Evolutionary conservation across 148 eudicot genomes (phyloP).

Genomic region (Arbutus unedo): DNA sequence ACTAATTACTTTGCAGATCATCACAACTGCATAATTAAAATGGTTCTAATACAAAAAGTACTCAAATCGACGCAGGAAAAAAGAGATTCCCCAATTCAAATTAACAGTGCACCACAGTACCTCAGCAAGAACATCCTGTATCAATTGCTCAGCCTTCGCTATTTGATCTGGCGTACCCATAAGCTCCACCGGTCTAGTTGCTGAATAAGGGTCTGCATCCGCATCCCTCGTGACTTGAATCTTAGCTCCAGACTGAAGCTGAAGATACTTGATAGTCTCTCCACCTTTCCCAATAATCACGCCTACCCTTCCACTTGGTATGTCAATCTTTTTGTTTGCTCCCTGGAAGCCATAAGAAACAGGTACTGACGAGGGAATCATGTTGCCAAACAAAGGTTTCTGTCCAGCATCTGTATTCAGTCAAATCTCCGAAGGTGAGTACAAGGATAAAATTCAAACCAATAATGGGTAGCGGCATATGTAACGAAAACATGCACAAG

Average conservation of each 20-base stretch:
- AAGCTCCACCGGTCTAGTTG: conserved; percentile 68
- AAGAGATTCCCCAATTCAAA: neutral
- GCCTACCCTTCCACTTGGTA: conserved; percentile 93
- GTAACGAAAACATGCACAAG: no score
- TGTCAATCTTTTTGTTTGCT: conserved; percentile 67
- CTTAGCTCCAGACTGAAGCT: conserved; percentile 88
- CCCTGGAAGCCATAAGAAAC: conserved; percentile 52
- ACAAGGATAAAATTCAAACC: no score
- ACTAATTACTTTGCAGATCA: neutral
- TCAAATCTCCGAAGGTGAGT: no score
- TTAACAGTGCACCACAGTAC: conserved; percentile 27
- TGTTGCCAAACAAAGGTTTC: conserved; percentile 41
- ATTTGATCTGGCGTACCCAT: conserved; percentile 79
- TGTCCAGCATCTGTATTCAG: conserved; percentile 41
- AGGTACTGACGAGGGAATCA: conserved; percentile 30
- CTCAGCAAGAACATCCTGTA: conserved; percentile 80
- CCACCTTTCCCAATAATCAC: conserved; percentile 95
- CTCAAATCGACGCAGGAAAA: neutral
- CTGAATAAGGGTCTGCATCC: conserved; percentile 72
- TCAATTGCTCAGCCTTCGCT: conserved; percentile 77
- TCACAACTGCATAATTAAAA: neutral
- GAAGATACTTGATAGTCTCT: conserved; percentile 90
- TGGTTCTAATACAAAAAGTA: conserved; percentile 18
- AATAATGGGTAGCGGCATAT: no score
- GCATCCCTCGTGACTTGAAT: conserved; percentile 91